Percentiles rank a stretch among this genome's conserved stretches.
Conservation (phyloP, 768 basidiomycete genomes). For the Lyophyllum shimeji region DNA sequence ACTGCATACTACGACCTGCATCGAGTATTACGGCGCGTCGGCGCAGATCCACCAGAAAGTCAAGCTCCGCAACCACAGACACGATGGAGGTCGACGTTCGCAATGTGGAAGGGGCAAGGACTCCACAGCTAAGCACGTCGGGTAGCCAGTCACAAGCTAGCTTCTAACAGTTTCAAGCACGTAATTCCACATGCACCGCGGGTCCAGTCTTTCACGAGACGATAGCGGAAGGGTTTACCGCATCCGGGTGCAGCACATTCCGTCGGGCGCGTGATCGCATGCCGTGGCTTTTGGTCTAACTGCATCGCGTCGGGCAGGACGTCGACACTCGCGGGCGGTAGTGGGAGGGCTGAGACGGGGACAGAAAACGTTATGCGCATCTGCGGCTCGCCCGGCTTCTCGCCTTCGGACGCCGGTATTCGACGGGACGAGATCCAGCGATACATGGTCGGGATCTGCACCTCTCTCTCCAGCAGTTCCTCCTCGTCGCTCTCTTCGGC, state of each 20-base stretch:
- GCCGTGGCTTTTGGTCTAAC: slow-evolving; percentile 1
- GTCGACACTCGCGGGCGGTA: slow-evolving; percentile 1
- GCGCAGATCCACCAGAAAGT: no score
- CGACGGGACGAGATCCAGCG: slow-evolving; percentile 70
- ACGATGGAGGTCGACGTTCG: no score
- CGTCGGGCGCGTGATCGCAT: slow-evolving; percentile 15
- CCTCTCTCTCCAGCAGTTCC: slow-evolving; percentile 27
- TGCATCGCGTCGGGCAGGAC: slow-evolving; percentile 4
- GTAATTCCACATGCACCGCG: slow-evolving; percentile 66
- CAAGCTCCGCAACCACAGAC: no score
- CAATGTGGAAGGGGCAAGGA: no score
- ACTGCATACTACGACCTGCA: no score
- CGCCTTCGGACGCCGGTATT: slow-evolving; percentile 7
- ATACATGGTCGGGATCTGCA: slow-evolving; percentile 54
- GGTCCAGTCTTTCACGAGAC: slow-evolving; percentile 61
- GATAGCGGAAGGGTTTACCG: slow-evolving; percentile 54
- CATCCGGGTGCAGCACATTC: slow-evolving; percentile 64
- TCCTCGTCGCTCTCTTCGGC: slow-evolving; percentile 36
- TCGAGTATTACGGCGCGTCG: no score
- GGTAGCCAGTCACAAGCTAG: neutral
- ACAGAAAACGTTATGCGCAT: slow-evolving; percentile 58
- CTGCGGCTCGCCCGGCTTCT: neutral
- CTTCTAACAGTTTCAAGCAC: slow-evolving; percentile 61
- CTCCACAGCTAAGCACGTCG: no score
- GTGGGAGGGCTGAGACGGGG: slow-evolving; percentile 29